phyloP scores from a whole-genome alignment of 495 filamentous ascomycete genomes.

The Saxispiralis lemnorum region DNA sequence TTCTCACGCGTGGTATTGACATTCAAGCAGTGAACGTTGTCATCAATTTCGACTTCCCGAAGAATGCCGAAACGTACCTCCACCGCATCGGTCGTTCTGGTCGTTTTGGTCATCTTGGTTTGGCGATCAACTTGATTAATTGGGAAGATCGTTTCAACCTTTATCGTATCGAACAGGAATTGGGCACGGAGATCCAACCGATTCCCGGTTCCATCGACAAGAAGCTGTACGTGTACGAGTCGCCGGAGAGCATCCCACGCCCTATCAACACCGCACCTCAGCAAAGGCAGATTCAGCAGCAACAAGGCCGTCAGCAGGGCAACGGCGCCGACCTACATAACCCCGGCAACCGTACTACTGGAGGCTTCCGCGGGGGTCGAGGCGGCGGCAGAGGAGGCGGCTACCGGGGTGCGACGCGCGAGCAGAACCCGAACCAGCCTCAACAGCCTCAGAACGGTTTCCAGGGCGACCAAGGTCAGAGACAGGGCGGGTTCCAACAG shows the following conservation, averaged over 20 bases:
- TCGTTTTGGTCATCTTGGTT: conserved; percentile 87
- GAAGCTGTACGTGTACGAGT: conserved; percentile 94
- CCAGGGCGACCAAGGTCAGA: background rate
- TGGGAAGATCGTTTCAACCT: conserved; percentile 99
- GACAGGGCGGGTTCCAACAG: conserved; percentile 2
- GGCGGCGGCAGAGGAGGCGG: conserved; percentile 8
- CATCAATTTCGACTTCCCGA: conserved; percentile 99
- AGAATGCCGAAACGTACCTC: conserved; percentile 97
- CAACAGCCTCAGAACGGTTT: conserved; percentile 10
- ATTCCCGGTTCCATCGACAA: conserved; percentile 93
- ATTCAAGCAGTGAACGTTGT: conserved; percentile 99
- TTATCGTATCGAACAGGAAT: conserved; percentile 93
- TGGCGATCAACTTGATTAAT: conserved; percentile 97
- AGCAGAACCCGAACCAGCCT: conserved; percentile 2
- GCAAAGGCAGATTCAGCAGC: conserved; percentile 4
- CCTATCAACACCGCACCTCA: conserved; percentile 34
- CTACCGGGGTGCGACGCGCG: conserved; percentile 10
- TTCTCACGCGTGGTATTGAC: conserved; percentile 95
- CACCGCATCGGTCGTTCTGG: conserved; percentile 96
- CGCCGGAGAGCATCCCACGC: conserved; percentile 80
- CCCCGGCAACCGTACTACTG: conserved; percentile 11
- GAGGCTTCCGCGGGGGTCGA: conserved; percentile 9
- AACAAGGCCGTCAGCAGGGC: conserved; percentile 13
- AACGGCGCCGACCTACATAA: conserved; percentile 15
- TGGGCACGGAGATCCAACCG: conserved; percentile 91